phyloP scores from a whole-genome alignment of 2,329 filamentous ascomycete species.

The Fusarium sp. region DNA sequence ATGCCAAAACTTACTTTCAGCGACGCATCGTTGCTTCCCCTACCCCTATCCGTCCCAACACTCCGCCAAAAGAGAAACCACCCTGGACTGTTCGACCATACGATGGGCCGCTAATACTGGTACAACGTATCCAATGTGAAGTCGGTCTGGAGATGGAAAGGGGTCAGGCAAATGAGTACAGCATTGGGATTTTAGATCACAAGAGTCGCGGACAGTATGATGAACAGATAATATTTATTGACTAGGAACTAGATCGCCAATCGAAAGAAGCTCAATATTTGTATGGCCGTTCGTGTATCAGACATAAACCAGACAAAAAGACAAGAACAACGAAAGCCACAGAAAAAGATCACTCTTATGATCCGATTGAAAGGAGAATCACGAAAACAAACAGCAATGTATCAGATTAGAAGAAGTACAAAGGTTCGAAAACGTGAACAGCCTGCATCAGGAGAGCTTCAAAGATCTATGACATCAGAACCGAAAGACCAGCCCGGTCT shows the following conservation, averaged over 20 bases:
- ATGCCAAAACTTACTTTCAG: not conserved
- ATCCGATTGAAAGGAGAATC: not conserved
- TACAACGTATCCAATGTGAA: not conserved
- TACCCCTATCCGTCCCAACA: not conserved
- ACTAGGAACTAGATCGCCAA: not conserved
- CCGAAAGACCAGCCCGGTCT: no score
- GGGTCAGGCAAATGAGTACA: not conserved
- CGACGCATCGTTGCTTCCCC: not conserved
- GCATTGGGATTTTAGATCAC: no score
- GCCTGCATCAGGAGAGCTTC: no score
- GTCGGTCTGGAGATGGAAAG: not conserved
- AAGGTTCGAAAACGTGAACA: no score
- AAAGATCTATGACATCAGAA: no score
- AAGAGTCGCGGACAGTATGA: not conserved
- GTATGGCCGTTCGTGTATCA: not conserved
- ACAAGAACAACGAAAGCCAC: not conserved
- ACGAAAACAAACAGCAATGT: not conserved
- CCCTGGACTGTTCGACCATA: no score
- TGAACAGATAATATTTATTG: not conserved
- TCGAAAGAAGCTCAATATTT: not conserved
- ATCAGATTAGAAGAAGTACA: no score
- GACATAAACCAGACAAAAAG: not conserved
- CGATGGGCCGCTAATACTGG: rapidly evolving
- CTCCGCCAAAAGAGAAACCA: not conserved
- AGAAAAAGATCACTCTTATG: no score